phyloP scores from a whole-genome alignment of 148 eudicot genomes.

The Rhododendron kiyosumense region DNA sequence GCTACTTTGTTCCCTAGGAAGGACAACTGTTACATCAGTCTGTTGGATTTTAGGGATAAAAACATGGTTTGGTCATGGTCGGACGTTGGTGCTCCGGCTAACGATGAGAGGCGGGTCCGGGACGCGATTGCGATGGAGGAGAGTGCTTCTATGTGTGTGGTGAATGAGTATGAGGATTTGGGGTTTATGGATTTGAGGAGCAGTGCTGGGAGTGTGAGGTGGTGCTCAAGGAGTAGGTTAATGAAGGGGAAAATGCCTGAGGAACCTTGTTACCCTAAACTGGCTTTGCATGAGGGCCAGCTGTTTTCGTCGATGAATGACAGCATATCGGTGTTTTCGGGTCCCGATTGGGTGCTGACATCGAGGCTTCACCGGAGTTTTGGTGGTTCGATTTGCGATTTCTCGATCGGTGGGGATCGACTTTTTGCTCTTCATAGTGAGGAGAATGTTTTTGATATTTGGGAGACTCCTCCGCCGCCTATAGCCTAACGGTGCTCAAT shows the following conservation, averaged over 20 bases:
- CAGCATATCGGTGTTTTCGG: conserved; percentile 69
- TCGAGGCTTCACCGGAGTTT: conserved; percentile 58
- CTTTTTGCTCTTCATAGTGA: conserved; percentile 86
- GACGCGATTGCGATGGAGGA: conserved; percentile 87
- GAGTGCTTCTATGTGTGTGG: conserved; percentile 59
- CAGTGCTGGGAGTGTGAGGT: conserved; percentile 44
- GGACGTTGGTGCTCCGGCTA: conserved; percentile 40
- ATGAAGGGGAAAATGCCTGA: conserved; percentile 62
- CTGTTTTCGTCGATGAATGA: conserved; percentile 82
- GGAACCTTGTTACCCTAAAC: conserved; percentile 83
- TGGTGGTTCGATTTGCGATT: conserved; percentile 89
- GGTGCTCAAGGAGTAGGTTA: conserved; percentile 75
- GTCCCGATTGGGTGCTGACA: conserved; percentile 84
- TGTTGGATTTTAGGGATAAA: conserved; percentile 68
- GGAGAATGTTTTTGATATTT: conserved; percentile 83
- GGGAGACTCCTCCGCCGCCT: conserved; percentile 73
- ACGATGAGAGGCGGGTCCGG: conserved; percentile 63
- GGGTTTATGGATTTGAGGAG: conserved; percentile 86
- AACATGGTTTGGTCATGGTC: conserved; percentile 87
- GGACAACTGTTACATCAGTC: conserved; percentile 79
- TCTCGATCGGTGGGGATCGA: conserved; percentile 81
- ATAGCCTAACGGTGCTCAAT: conserved; percentile 10
- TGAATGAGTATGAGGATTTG: conserved; percentile 79
- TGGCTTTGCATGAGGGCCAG: conserved; percentile 67
- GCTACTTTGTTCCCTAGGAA: conserved; percentile 81